Evolutionary conservation across 1,284 basidiomycete genomes (phyloP), one percentile per base, ranked within the genome.

Genomic region (Ustilago xerochloae): DNA sequence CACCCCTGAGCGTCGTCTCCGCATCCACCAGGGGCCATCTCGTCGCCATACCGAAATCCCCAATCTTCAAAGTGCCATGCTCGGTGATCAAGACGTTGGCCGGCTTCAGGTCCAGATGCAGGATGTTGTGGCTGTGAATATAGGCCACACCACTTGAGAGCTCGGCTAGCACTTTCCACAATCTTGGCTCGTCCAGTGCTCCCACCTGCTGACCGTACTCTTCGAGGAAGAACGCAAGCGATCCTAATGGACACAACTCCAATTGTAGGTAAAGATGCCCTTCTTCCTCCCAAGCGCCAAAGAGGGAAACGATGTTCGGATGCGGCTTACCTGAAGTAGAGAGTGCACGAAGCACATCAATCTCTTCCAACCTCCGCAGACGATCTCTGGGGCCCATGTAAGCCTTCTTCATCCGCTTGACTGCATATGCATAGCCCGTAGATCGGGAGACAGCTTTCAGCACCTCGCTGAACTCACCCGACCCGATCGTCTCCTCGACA

Each of bases 21-120:
- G 80, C 65, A 32, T 77, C 74, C 39, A 68, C 66, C 16, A 71
- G 66, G 0, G 82, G 83, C 83, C 83, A 84, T 29, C 83, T 63
- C 8, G 80, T 79, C 3, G 83, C 83, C 76, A 84, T 75, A n/a
- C 97, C 97, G 87, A 99, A 99, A 85, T 99, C 97, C 15, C 94
- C 94, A 82, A 99, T 95, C 87, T 95, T 97, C 86, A 99, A 91
- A 28, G 92, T 90, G 6, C 96, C 96, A 63, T 91, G 89, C 24
- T 89, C 88, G 3, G 93, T 94, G 76, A 99, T 89, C 83, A 99
- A 94, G 59, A 99, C 91, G 84, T 99, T 99, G 60, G 93, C 95
- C 13, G 97, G 97, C 87, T 99, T 99, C 78, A 99, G 87, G 86
- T 99, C 97, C 59, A 99, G 89, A 86, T 99, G 97, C 56, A 99